Evolutionary conservation across 495 filamentous ascomycete genomes (phyloP), one percentile per base, ranked within the genome.

Genomic region (Daldinia concentrica): DNA sequence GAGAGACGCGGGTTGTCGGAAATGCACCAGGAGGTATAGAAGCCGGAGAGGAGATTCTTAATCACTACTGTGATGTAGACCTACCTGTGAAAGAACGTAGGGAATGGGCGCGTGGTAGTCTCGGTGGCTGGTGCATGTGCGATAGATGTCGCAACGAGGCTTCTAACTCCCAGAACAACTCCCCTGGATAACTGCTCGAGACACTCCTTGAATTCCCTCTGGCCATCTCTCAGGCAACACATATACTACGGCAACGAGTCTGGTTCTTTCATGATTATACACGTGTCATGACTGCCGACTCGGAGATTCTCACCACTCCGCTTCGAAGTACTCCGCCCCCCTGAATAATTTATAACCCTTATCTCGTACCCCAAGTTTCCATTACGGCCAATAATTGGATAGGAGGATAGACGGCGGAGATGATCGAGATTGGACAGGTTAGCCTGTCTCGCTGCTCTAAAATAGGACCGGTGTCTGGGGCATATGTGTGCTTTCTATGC

Each of bases 21-120:
- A 75, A 67, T 61, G 62, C 75, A 52, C 64, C 77, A 62, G 83
- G 82, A 0, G 92, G 91, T 0, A 88, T 98, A 68, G 83, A 79
- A 71, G 87, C 87, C 62, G 93, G 93, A 1, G 86, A 95, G 72
- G 95, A 99, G 81, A 87, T 98, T 32, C 70, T 96, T 65, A 97
- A 91, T 75, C 95, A 98, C 82, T 99, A 99, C 79, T 97, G 94
- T 76, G 95, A 99, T 81, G 88, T 97, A 60, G 83, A 88, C 17
- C 73, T 99, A 73, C 83, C 83, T 6, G 93, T 97, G 0, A 84
- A 87, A 69, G 86, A 95, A 74, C 84, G 95, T 68, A 87, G 96
- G 75, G 95, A 97, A 76, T 97, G 95, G 92, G 93, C 93, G 2
- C 80, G 82, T 56, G 95, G 94, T 3, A 91, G 92, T 32, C 82